Evolutionary conservation across 805 yeast species (phyloP).

Genomic region (Candida tibetensis): DNA sequence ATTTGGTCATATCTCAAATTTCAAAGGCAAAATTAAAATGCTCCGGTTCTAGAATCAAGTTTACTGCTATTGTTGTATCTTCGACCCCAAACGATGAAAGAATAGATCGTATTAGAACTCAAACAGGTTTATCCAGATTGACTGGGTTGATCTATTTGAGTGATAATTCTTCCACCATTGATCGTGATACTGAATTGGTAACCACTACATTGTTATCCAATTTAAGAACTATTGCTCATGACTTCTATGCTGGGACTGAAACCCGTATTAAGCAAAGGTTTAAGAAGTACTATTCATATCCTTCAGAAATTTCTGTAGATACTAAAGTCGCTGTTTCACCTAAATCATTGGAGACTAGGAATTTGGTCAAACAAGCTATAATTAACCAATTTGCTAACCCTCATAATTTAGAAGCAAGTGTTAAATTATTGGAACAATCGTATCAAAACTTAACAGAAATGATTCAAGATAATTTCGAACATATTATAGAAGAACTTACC

Average conservation of each 20-base stretch:
- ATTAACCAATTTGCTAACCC: constrained; percentile 32
- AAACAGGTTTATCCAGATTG: constrained; percentile 29
- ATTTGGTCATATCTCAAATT: constrained; percentile 8
- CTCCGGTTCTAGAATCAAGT: constrained; percentile 13
- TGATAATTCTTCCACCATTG: constrained; percentile 10
- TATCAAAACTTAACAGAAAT: constrained; percentile 31
- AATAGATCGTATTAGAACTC: constrained; percentile 22
- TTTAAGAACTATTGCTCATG: constrained; percentile 26
- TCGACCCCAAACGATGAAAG: constrained; percentile 18
- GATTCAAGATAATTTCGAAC: constrained; percentile 13
- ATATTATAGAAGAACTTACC: constrained; percentile 12
- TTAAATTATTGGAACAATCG: constrained; percentile 30
- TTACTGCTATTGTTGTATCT: constrained; percentile 23
- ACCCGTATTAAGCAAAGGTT: constrained; percentile 30
- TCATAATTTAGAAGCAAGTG: constrained; percentile 29
- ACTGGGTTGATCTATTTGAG: constrained; percentile 30
- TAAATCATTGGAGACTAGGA: constrained; percentile 36
- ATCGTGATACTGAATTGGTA: constrained; percentile 30
- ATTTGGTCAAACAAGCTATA: constrained; percentile 34
- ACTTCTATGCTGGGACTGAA: constrained; percentile 35
- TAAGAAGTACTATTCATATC: constrained; percentile 37
- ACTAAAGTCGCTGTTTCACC: constrained; percentile 35
- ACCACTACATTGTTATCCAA: constrained; percentile 29
- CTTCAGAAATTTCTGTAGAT: constrained; percentile 21
- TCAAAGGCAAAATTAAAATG: constrained; percentile 10